Evolutionary conservation across 2,329 filamentous ascomycete genomes (phyloP).

Genomic region (Ceratocystis huliohia): DNA sequence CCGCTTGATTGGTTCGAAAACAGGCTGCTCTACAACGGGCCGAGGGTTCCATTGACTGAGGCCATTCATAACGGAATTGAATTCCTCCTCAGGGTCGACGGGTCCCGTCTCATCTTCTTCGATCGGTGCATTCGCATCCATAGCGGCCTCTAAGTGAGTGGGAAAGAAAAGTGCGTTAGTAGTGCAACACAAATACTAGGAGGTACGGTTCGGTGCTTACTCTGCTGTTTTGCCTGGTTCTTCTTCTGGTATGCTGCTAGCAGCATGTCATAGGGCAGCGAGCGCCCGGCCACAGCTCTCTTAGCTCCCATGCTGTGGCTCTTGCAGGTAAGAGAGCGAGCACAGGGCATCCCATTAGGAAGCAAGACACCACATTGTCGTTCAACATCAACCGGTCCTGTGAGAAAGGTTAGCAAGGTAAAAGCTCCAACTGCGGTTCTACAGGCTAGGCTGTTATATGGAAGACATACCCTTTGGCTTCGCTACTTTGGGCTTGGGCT

Average conservation of each 20-base stretch:
- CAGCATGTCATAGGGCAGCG: conserved; percentile 83
- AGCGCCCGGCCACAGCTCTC: conserved; percentile 72
- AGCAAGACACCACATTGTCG: conserved; percentile 82
- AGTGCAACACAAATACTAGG: conserved; percentile 18
- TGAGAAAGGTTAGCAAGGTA: conserved; percentile 21
- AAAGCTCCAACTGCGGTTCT: background rate
- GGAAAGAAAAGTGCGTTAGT: conserved; percentile 18
- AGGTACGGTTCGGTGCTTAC: conserved; percentile 38
- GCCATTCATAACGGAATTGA: conserved; percentile 73
- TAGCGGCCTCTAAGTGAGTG: conserved; percentile 58
- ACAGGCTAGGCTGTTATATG: background rate
- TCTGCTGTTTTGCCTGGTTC: conserved; percentile 96
- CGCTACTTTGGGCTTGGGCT: conserved; percentile 67
- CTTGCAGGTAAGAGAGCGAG: conserved; percentile 82
- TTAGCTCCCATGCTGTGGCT: conserved; percentile 93
- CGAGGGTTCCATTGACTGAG: conserved; percentile 64
- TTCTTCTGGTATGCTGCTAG: conserved; percentile 87
- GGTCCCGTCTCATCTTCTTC: conserved; percentile 74
- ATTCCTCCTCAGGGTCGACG: conserved; percentile 91
- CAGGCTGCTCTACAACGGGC: conserved; percentile 56
- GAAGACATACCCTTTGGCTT: conserved; percentile 59
- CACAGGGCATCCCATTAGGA: conserved; percentile 75
- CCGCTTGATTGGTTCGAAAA: conserved; percentile 48
- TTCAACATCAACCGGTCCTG: conserved; percentile 82
- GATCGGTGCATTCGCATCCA: conserved; percentile 83